Conservation (phyloP, 306 rosid species). For the Pyrus bretschneideri region DNA sequence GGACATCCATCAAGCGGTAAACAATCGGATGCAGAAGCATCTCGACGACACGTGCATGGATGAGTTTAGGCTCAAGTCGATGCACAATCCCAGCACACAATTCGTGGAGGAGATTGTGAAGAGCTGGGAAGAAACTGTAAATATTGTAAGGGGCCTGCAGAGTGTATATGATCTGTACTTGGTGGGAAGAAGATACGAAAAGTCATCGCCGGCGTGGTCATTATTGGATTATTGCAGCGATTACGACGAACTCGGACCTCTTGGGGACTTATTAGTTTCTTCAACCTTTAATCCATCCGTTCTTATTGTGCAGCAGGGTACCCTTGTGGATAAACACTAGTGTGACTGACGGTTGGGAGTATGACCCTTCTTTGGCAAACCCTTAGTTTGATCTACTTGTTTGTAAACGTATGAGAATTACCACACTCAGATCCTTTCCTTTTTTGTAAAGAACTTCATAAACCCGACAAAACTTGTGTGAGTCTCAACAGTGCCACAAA, state of each 20-base stretch:
- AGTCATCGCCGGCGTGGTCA: constrained; percentile 8
- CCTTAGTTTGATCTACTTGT: too few relatives aligned
- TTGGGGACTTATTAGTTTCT: constrained; percentile 30
- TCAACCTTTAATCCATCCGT: constrained; percentile 25
- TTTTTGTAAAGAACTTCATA: too few relatives aligned
- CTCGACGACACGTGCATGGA: constrained; percentile 16
- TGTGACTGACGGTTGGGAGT: too few relatives aligned
- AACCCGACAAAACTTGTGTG: too few relatives aligned
- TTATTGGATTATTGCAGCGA: constrained; percentile 33
- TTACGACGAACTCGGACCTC: constrained; percentile 25
- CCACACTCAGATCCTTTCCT: too few relatives aligned
- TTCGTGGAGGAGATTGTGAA: constrained; percentile 17
- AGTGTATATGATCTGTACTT: constrained; percentile 17
- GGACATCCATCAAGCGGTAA: neutral
- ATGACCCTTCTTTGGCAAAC: too few relatives aligned
- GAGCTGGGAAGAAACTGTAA: constrained; percentile 32
- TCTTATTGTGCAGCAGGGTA: constrained; percentile 26
- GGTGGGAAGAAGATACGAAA: constrained; percentile 29
- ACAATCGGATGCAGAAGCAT: constrained; percentile 14
- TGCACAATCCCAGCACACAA: constrained; percentile 5
- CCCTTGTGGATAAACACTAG: neutral
- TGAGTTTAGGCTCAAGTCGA: constrained; percentile 6
- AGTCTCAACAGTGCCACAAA: too few relatives aligned
- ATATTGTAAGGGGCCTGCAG: constrained; percentile 14
- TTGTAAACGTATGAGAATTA: too few relatives aligned